Percentiles rank a stretch among this genome's conserved stretches.
Evolutionary conservation across 2,329 filamentous ascomycete genomes (phyloP).

Genomic region (Cercospora berteroae): DNA sequence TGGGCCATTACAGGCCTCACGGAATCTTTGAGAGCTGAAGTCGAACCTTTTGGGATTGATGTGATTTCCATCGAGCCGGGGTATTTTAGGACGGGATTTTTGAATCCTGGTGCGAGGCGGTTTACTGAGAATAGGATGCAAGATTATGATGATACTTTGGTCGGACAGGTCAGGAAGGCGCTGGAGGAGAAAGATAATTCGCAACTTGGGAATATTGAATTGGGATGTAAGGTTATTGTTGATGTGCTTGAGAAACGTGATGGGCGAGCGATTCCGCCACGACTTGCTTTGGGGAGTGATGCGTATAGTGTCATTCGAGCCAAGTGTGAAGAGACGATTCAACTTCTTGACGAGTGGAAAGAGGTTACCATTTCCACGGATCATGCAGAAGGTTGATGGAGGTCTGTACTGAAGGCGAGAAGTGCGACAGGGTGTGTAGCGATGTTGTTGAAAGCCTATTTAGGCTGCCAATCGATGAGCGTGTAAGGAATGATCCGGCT

Average conservation of each 20-base stretch:
- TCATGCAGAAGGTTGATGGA: neutral
- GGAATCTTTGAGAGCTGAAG: constrained; percentile 47
- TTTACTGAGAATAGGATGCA: constrained; percentile 20
- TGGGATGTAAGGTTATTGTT: constrained; percentile 54
- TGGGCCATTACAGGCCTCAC: constrained; percentile 48
- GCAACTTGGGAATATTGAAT: constrained; percentile 57
- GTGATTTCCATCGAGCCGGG: constrained; percentile 52
- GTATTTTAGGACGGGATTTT: constrained; percentile 54
- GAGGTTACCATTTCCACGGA: constrained; percentile 37
- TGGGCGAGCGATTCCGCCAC: constrained; percentile 53
- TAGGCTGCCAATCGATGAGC: neutral
- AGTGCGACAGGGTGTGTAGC: neutral
- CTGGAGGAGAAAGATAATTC: constrained; percentile 45
- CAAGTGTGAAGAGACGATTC: constrained; percentile 47
- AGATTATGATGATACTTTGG: constrained; percentile 39
- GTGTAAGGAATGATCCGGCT: neutral
- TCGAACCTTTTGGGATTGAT: constrained; percentile 44
- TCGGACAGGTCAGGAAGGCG: constrained; percentile 34
- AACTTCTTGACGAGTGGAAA: constrained; percentile 53
- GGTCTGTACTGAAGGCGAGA: neutral
- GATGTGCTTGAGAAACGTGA: constrained; percentile 54
- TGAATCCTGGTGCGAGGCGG: constrained; percentile 36
- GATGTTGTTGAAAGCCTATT: neutral
- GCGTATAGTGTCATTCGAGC: constrained; percentile 36
- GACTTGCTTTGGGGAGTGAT: constrained; percentile 58